Evolutionary conservation across 768 basidiomycete genomes (phyloP), one percentile per base, ranked within the genome.

Genomic region (Collybiopsis luxurians): DNA sequence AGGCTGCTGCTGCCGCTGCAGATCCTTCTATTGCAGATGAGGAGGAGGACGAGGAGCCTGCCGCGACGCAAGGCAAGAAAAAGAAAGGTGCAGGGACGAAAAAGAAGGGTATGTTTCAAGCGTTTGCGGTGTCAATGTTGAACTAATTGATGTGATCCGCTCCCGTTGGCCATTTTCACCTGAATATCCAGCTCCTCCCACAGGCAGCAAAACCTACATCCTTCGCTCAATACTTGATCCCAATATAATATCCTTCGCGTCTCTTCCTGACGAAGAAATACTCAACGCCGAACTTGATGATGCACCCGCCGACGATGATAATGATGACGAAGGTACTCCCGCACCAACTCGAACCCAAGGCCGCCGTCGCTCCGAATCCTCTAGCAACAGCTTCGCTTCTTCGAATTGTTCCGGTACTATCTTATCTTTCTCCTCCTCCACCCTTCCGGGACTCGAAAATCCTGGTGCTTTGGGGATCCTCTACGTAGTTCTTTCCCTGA

Each of bases 181-280:
- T 40, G 53, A n/a, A n/a, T n/a, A n/a, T n/a, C 44, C 60, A 84
- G 86, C 80, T 19, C 69, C 80, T 10, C 73, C 82, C 4, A 65
- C 78, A 2, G 83, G 89, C 1, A 85, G 90, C 1, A 93, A 91
- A 65, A 84, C 84, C 5, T 98, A 89, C 67, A 89, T 95, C 43
- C 75, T 97, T 17, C 87, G 94, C 45, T 95, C 93, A 1, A 73
- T 68, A 1, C 79, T 97, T 15, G 74, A 91, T 54, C 69, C 82
- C 0, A 60, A 67, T 12, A 72, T 96, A 52, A 83, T 95, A 50
- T 81, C 83, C 55, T 72, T 77, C 28, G 85, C 90, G 0, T 76
- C 81, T 2, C 63, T 78, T 15, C 78, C 82, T 0, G 80, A 85
- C 60, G 79, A 80, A 48, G 76, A 82, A 49, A 77, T 84, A 36